Conservation (phyloP, 2,329 filamentous ascomycete species). For the Thermoascus crustaceus region DNA sequence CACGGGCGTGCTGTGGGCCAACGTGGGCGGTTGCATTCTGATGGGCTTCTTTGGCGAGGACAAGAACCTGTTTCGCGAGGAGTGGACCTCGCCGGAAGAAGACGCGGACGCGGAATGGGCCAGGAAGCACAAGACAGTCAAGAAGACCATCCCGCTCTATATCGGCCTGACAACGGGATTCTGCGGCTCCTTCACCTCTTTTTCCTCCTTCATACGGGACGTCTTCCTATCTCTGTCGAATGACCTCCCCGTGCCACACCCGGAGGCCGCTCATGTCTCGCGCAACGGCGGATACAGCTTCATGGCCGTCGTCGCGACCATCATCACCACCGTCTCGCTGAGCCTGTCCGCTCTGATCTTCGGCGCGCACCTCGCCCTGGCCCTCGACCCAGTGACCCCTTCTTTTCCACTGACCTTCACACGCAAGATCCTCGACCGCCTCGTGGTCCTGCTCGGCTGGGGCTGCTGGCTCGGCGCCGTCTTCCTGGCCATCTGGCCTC, state of each 20-base stretch:
- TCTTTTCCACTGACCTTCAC: conserved; percentile 50
- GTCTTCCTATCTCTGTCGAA: conserved; percentile 73
- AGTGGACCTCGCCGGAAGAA: conserved; percentile 40
- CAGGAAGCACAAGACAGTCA: conserved; percentile 54
- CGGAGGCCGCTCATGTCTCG: conserved; percentile 32
- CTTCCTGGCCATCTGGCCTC: conserved; percentile 63
- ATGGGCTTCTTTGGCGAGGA: conserved; percentile 85
- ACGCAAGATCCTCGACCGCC: conserved; percentile 56
- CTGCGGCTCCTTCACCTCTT: conserved; percentile 83
- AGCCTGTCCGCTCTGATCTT: conserved; percentile 61
- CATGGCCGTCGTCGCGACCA: conserved; percentile 67
- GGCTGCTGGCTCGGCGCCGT: conserved; percentile 73
- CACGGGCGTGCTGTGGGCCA: conserved; percentile 76
- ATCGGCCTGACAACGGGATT: conserved; percentile 80
- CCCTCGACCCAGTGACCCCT: conserved; percentile 51
- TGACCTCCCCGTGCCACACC: conserved; percentile 50
- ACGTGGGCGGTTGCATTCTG: conserved; percentile 69
- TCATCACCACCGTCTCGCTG: conserved; percentile 63
- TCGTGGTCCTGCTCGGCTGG: conserved; percentile 57
- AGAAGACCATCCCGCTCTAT: conserved; percentile 83
- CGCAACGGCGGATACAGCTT: conserved; percentile 73
- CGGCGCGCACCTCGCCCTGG: conserved; percentile 67
- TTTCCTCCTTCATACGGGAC: conserved; percentile 78
- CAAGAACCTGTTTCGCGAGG: conserved; percentile 61
- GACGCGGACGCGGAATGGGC: conserved; percentile 26